Percentiles rank a stretch among this genome's conserved stretches.
These are phyloP conservation scores for Rhynchospora breviuscula DNA, from an alignment of 176 grass and related monocot genomes.

Conservation along the genomic window DNA sequence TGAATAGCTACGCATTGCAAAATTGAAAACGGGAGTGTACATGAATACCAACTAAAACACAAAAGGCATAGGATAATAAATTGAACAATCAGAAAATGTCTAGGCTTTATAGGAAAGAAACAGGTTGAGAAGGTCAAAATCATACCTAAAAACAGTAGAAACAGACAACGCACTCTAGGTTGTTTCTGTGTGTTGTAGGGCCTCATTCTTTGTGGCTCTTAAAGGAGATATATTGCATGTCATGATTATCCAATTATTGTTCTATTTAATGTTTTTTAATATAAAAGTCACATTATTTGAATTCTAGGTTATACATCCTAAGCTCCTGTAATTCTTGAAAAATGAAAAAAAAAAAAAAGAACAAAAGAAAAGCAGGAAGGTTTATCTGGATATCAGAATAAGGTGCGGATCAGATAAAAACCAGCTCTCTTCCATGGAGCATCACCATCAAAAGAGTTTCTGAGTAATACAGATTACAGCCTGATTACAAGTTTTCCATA, in stretches of 20 bases:
- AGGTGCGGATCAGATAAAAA: background rate
- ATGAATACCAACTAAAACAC: background rate
- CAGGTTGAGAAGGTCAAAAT: background rate
- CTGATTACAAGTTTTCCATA: background rate
- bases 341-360: too few species aligned
- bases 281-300: background rate
- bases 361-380: background rate
- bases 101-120: conserved; percentile 3
- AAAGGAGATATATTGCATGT: background rate
- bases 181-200: conserved; percentile 1
- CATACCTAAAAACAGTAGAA: conserved; percentile 1
- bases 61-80: background rate
- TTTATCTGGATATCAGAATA: background rate
- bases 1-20: too few species aligned
- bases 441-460: too few species aligned
- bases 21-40: background rate
- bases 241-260: background rate
- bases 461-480: too few species aligned
- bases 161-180: background rate
- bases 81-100: background rate
- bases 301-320: background rate
- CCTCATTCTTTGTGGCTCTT: background rate
- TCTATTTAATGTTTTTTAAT: background rate
- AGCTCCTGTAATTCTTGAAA: background rate
- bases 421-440: too few species aligned